Evolutionary conservation across 345 rosid genomes (phyloP).

Genomic region (Corymbia maculata): DNA sequence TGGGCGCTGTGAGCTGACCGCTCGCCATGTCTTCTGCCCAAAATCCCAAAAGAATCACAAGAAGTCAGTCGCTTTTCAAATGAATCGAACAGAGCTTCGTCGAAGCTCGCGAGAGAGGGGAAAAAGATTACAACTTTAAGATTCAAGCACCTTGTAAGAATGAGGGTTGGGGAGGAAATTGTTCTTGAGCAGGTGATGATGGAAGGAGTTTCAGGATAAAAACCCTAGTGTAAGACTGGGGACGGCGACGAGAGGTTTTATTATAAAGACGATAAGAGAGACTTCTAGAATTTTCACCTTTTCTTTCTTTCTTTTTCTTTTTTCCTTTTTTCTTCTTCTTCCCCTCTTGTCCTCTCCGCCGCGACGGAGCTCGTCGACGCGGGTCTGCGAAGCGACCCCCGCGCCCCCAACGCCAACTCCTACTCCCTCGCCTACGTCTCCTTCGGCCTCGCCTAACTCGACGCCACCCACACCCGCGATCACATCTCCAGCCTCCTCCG

Average conservation of each 20-base stretch:
- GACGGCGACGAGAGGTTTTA: neutral
- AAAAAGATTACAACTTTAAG: neutral
- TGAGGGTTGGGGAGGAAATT: neutral
- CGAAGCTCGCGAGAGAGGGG: neutral
- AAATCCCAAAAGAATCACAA: neutral
- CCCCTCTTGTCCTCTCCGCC: neutral
- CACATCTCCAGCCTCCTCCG: no score
- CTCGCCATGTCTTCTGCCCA: slow-evolving; percentile 45
- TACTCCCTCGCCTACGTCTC: no score
- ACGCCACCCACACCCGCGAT: no score
- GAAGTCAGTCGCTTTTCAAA: neutral
- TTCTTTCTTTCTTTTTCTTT: no score
- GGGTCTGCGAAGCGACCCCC: no score
- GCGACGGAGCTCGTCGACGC: no score
- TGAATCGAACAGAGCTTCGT: neutral
- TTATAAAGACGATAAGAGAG: neutral
- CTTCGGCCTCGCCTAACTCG: no score
- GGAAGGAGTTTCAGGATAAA: neutral
- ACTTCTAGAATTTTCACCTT: neutral
- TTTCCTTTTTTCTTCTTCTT: no score
- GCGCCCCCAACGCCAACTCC: no score
- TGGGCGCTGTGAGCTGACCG: slow-evolving; percentile 48
- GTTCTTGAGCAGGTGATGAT: neutral
- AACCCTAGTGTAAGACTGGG: neutral
- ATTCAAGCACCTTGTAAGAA: neutral